phyloP scores from a whole-genome alignment of 805 yeast genomes.

The Candida pseudoglaebosa region DNA sequence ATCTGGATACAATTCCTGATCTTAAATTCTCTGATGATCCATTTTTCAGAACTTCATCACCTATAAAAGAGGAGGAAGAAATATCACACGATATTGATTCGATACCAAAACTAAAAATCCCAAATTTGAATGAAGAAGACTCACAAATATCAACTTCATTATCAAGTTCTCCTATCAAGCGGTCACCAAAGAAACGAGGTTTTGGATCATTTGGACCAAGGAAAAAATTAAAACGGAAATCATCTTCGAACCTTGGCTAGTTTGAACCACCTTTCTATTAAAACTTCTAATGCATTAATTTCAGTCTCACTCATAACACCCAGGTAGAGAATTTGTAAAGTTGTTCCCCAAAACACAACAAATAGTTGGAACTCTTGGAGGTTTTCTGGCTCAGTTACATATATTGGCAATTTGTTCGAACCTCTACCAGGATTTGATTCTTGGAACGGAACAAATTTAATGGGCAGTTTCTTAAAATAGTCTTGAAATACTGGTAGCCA shows the following conservation, averaged over 20 bases:
- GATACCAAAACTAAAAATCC: neutral
- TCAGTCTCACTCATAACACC: conserved; percentile 23
- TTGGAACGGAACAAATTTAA: conserved; percentile 16
- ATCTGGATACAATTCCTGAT: neutral
- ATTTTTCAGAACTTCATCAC: neutral
- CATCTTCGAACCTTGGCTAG: conserved; percentile 5
- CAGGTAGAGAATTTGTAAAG: conserved; percentile 42
- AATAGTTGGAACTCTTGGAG: conserved; percentile 31
- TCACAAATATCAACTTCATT: neutral
- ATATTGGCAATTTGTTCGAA: conserved; percentile 15
- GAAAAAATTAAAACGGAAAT: conserved; percentile 2
- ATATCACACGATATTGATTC: neutral
- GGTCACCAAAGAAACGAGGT: conserved; percentile 1
- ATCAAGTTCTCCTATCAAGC: conserved; percentile 2
- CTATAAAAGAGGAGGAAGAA: neutral
- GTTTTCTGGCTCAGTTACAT: conserved; percentile 11
- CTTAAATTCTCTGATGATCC: neutral
- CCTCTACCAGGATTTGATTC: conserved; percentile 9
- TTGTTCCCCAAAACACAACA: conserved; percentile 48
- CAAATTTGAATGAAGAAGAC: neutral
- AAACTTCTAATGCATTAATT: conserved; percentile 23
- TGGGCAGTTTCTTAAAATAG: conserved; percentile 29
- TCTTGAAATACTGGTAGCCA: conserved; percentile 58
- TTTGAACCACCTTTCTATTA: conserved; percentile 32
- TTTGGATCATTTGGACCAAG: conserved; percentile 5